These are phyloP conservation scores for Cicer yamashitae DNA, from an alignment of 306 rosid genomes.

Conservation along the genomic window DNA sequence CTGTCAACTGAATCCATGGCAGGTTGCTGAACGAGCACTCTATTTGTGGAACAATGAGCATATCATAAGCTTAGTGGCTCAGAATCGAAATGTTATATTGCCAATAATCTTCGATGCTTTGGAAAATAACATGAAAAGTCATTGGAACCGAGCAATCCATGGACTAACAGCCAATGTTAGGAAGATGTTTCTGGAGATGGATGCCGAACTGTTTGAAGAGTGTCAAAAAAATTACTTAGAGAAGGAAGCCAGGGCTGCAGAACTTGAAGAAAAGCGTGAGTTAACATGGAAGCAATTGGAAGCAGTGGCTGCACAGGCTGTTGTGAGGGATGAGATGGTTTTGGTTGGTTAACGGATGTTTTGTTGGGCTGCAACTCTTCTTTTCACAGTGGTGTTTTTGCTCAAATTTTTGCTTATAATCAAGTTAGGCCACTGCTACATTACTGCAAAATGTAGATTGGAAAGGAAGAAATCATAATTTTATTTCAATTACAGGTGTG, in stretches of 20 bases:
- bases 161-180: conserved; percentile 64
- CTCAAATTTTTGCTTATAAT: conserved; percentile 39
- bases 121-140: conserved; percentile 65
- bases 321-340: conserved; percentile 57
- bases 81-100: conserved; percentile 60
- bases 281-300: conserved; percentile 68
- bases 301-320: conserved; percentile 64
- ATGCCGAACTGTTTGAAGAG: conserved; percentile 57
- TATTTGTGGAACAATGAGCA: conserved; percentile 74
- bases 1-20: conserved; percentile 39
- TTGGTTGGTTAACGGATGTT: conserved; percentile 60
- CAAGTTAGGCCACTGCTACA: conserved; percentile 31
- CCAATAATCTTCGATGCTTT: conserved; percentile 65
- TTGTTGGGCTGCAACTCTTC: conserved; percentile 37
- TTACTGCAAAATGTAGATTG: conserved; percentile 21
- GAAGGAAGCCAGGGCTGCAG: conserved; percentile 56
- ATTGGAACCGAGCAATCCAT: conserved; percentile 65
- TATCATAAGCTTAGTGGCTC: conserved; percentile 57
- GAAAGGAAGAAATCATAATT: conserved; percentile 42
- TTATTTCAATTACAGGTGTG: conserved; percentile 10
- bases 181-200: conserved; percentile 68
- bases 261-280: conserved; percentile 58
- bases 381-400: conserved; percentile 39
- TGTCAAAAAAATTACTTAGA: conserved; percentile 54
- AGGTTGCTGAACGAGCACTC: conserved; percentile 80